Conservation (phyloP, 2,329 filamentous ascomycete genomes). For the Pestalotiopsis sp. region DNA sequence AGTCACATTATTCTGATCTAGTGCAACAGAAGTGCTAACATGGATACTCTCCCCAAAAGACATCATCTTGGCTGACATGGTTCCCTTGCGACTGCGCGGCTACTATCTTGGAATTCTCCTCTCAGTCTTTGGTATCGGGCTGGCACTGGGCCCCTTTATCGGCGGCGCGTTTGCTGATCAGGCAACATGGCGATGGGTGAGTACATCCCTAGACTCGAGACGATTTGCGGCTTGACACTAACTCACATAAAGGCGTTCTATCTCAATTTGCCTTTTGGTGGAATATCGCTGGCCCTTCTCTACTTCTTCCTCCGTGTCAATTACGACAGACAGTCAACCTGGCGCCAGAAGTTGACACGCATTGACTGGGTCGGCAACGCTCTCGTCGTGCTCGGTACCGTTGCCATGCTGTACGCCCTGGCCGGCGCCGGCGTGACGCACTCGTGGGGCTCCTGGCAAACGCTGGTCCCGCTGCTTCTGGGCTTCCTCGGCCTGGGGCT, state of each 20-base stretch:
- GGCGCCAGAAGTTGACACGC: conserved; percentile 14
- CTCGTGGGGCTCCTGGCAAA: conserved; percentile 19
- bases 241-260: conserved; percentile 32
- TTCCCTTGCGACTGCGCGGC: background rate
- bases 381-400: conserved; percentile 27
- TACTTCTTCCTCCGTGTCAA: conserved; percentile 30
- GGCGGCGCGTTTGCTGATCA: conserved; percentile 17
- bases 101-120: background rate
- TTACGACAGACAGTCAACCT: background rate
- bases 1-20: background rate
- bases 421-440: conserved; percentile 23
- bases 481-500: conserved; percentile 1
- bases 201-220: too few species aligned
- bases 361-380: conserved; percentile 39
- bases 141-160: background rate
- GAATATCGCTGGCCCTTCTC: conserved; percentile 26
- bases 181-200: conserved; percentile 38
- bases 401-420: conserved; percentile 32
- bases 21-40: too few species aligned
- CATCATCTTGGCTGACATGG: background rate
- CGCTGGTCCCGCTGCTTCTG: conserved; percentile 19
- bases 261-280: conserved; percentile 34
- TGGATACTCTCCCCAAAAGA: background rate
- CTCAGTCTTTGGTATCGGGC: background rate
- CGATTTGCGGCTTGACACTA: too few species aligned